These are phyloP conservation scores for Coemansia brasiliensis DNA, from an alignment of 192 early-diverging fungal genomes.

Conservation along the genomic window DNA sequence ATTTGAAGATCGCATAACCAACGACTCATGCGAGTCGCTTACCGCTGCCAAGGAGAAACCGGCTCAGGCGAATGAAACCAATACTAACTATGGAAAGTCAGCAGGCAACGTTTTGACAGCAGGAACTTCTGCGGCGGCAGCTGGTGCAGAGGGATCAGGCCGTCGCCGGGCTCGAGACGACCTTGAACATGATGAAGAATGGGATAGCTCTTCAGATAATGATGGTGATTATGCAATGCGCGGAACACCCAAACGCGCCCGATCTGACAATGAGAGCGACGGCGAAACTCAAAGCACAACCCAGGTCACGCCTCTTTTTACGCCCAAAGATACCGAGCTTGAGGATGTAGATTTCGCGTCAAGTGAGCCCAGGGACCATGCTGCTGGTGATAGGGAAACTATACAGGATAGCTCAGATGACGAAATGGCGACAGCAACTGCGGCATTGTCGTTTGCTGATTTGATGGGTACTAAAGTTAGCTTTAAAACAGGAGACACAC, in stretches of 20 bases:
- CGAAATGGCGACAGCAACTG: slow-evolving; percentile 32
- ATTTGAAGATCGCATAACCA: slow-evolving; percentile 36
- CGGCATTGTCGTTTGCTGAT: slow-evolving; percentile 29
- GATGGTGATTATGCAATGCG: slow-evolving; percentile 6
- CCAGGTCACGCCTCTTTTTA: not conserved
- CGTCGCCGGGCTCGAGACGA: not conserved
- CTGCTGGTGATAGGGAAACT: not conserved
- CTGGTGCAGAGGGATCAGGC: not conserved
- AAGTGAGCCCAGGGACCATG: not conserved
- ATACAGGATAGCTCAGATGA: slow-evolving; percentile 14
- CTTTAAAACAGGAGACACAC: slow-evolving; percentile 43
- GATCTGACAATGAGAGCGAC: slow-evolving; percentile 41
- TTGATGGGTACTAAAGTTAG: slow-evolving; percentile 17
- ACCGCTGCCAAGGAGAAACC: slow-evolving; percentile 1
- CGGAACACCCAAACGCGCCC: slow-evolving; percentile 37
- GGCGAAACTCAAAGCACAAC: slow-evolving; percentile 9
- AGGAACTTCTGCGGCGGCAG: not conserved
- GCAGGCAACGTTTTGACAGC: not conserved
- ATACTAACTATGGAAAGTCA: not conserved
- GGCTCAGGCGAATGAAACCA: not conserved
- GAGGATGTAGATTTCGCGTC: not conserved
- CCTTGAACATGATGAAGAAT: slow-evolving; percentile 1
- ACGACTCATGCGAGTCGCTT: slow-evolving; percentile 35
- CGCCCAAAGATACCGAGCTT: not conserved
- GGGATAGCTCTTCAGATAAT: slow-evolving; percentile 20